These are phyloP conservation scores for Yamadazyma kanchanaburiensis DNA, from an alignment of 1,139 yeast genomes.

Conservation along the genomic window DNA sequence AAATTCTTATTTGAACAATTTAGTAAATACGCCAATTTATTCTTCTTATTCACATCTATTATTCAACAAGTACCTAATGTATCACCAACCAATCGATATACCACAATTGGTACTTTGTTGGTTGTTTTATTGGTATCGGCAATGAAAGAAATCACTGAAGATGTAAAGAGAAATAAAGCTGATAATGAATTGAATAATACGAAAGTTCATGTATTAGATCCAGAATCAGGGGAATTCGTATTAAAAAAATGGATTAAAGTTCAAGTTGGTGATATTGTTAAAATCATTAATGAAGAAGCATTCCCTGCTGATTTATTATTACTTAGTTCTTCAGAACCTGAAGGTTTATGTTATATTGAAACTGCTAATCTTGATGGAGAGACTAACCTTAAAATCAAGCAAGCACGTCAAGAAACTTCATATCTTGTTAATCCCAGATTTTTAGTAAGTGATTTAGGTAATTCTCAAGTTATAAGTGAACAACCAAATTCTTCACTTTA, in stretches of 20 bases:
- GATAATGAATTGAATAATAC: constrained; percentile 89
- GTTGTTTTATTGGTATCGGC: constrained; percentile 90
- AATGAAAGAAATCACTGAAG: constrained; percentile 86
- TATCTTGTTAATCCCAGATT: constrained; percentile 67
- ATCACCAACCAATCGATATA: constrained; percentile 92
- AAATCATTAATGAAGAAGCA: constrained; percentile 82
- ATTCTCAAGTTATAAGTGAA: constrained; percentile 63
- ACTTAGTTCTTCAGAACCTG: constrained; percentile 92
- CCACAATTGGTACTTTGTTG: constrained; percentile 87
- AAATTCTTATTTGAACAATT: constrained; percentile 95
- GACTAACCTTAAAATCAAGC: constrained; percentile 93
- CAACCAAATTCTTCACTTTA: constrained; percentile 93
- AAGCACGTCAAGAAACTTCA: constrained; percentile 77
- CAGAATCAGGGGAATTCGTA: constrained; percentile 57
- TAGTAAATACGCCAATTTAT: constrained; percentile 93
- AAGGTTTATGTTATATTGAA: constrained; percentile 94
- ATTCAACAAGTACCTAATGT: constrained; percentile 98
- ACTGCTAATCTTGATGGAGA: constrained; percentile 98
- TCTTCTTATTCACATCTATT: constrained; percentile 85
- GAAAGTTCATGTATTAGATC: constrained; percentile 64
- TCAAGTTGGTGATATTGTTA: constrained; percentile 86
- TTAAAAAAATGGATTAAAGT: constrained; percentile 82
- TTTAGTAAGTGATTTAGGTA: constrained; percentile 36
- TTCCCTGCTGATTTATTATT: constrained; percentile 91
- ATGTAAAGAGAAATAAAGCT: constrained; percentile 81